Percentiles rank a stretch among this genome's conserved stretches.
Evolutionary conservation across 2,329 filamentous ascomycete species (phyloP).

Genomic region (Colletotrichum destructivum): DNA sequence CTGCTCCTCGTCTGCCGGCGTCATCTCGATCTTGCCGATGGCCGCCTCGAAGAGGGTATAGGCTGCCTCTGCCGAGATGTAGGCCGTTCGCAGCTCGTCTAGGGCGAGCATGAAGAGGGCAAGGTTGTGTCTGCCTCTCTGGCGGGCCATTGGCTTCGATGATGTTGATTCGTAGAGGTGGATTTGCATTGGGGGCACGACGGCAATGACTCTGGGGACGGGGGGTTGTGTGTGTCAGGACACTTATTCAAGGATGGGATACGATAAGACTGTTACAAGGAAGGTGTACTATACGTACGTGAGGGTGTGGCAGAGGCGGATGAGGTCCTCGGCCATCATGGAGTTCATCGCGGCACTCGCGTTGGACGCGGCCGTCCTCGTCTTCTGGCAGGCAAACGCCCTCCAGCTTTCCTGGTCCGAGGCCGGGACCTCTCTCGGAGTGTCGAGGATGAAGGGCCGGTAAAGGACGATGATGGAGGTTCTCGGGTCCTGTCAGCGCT

Average conservation of each 20-base stretch:
- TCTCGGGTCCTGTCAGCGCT: not conserved
- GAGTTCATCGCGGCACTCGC: constrained; percentile 31
- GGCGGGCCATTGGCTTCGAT: constrained; percentile 32
- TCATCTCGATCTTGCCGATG: constrained; percentile 28
- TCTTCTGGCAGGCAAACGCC: constrained; percentile 32
- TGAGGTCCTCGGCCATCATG: constrained; percentile 35
- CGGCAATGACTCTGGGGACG: constrained; percentile 19
- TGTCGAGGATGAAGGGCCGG: constrained; percentile 37
- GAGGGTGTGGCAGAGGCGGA: constrained; percentile 23
- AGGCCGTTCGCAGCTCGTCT: constrained; percentile 33
- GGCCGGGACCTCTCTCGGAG: constrained; percentile 22
- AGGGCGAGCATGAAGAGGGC: constrained; percentile 37
- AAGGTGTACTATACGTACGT: constrained; percentile 18
- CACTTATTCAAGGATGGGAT: too few relatives aligned
- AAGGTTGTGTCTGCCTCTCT: constrained; percentile 36
- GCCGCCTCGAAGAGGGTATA: constrained; percentile 35
- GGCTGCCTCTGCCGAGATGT: constrained; percentile 33
- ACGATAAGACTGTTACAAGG: too few relatives aligned
- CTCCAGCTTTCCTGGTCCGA: constrained; percentile 33
- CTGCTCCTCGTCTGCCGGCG: constrained; percentile 10
- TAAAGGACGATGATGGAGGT: constrained; percentile 32
- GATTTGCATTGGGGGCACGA: constrained; percentile 39
- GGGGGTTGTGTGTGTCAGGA: too few relatives aligned
- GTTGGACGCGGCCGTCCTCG: constrained; percentile 25
- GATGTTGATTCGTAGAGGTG: constrained; percentile 38